These are phyloP conservation scores for Oryza brachyantha DNA, from an alignment of 176 grass and related monocot genomes.

Conservation along the genomic window DNA sequence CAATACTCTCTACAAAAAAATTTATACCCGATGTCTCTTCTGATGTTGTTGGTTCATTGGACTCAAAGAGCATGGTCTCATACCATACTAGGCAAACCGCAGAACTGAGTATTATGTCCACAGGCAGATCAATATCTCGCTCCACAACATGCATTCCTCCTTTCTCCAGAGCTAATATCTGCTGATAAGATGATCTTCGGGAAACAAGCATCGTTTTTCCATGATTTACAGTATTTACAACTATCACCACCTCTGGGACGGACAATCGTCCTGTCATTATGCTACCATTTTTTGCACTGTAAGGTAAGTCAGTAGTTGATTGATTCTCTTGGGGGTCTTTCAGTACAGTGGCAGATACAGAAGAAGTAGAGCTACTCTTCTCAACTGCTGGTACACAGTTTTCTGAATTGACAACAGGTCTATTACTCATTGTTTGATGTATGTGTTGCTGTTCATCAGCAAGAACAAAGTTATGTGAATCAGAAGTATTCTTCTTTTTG, in stretches of 20 bases:
- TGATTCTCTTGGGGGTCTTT: constrained; percentile 39
- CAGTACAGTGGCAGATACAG: constrained; percentile 52
- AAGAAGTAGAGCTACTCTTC: constrained; percentile 57
- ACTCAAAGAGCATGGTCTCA: constrained; percentile 40
- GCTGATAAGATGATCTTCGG: constrained; percentile 81
- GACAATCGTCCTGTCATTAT: constrained; percentile 24
- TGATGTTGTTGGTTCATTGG: constrained; percentile 31
- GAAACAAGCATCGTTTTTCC: constrained; percentile 79
- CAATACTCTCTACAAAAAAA: constrained; percentile 68
- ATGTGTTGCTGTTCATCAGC: constrained; percentile 10
- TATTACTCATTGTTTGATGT: constrained; percentile 26
- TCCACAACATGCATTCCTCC: constrained; percentile 77
- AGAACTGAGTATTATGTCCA: constrained; percentile 75
- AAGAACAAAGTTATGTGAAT: constrained; percentile 33
- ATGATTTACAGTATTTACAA: constrained; percentile 85
- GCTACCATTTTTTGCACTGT: constrained; percentile 35
- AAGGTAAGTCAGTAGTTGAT: constrained; percentile 34
- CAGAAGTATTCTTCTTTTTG: constrained; percentile 22
- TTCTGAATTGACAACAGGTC: constrained; percentile 32
- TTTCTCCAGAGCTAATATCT: constrained; percentile 91
- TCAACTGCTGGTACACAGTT: constrained; percentile 41
- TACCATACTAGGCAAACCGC: constrained; percentile 84
- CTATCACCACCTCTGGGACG: constrained; percentile 47
- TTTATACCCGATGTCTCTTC: constrained; percentile 40
- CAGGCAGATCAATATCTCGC: constrained; percentile 73